These are phyloP conservation scores for Bolboschoenoplectus hybrid DNA, from an alignment of 202 grass and related monocot genomes.

Conservation along the genomic window DNA sequence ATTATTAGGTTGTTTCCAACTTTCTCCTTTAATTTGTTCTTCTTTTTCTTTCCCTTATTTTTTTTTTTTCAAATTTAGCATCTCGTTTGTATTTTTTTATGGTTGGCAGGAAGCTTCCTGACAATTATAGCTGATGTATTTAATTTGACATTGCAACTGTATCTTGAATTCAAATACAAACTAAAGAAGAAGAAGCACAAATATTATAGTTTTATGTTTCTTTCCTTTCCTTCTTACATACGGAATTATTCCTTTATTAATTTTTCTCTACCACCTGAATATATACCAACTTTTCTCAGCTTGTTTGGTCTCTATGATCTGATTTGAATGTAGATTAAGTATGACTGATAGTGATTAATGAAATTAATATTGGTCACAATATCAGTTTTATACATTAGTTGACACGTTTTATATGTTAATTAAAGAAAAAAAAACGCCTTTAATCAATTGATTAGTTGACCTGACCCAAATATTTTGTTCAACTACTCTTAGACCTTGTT, in stretches of 20 bases:
- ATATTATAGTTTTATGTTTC: background rate
- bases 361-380: conserved; percentile 18
- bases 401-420: conserved; percentile 4
- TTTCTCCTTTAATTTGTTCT: background rate
- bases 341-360: background rate
- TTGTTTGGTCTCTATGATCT: background rate
- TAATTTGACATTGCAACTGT: background rate
- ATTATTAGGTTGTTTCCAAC: background rate
- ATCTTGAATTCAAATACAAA: background rate
- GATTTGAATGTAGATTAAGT: conserved; percentile 16
- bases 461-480: background rate
- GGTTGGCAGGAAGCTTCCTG: conserved; percentile 17
- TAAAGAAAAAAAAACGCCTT: background rate
- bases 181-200: background rate
- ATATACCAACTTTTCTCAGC: background rate
- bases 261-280: background rate
- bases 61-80: background rate
- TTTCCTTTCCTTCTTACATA: background rate
- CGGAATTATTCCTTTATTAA: background rate
- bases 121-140: conserved; percentile 13
- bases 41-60: background rate
- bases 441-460: conserved; percentile 6
- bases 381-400: conserved; percentile 7
- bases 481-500: background rate
- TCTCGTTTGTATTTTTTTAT: conserved; percentile 9